Base-by-base conservation (phyloP, 2,329 filamentous ascomycete genomes). In the Calonectria henricotiae region DNA sequence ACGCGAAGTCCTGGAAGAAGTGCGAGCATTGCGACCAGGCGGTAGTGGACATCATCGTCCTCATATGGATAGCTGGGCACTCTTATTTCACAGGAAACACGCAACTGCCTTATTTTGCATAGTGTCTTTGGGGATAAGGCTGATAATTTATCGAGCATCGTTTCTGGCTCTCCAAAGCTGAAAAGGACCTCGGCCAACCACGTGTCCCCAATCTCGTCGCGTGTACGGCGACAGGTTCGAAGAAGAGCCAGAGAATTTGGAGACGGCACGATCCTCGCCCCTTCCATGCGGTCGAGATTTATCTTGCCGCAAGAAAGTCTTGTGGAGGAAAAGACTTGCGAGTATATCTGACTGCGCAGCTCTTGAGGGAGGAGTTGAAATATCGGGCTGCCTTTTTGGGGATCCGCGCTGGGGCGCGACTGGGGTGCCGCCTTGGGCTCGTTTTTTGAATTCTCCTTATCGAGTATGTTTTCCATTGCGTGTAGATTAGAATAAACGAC, bases 111-210 rank as follows among this genome's bases (percentile, higher is more conserved):
- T 12, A 71, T 44, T 39, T 69, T 68, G 20, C 41, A n/a, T 17
- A 70, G 60, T 5, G 27, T 66, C 13, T 32, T 37, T 17, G 46
- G 9, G 11, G 66, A 23, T n/a, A 71, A 35, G 1, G 55, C 35
- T 15, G 54, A 39, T 25, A 73, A 20, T 5, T n/a, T 71, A 27
- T 70, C 43, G 9, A 73, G 43, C 69, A 73, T 68, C 3, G 41
- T 7, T 20, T 61, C 27, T 13, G 61, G 15, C 11, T 62, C n/a
- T 44, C 66, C 47, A 20, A 71, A 73, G 39, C 44, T 61, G 43
- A 73, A 70, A 3, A 70, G 25, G 20, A 73, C 17, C 39, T 71
- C 32, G 35, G 47, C 37, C 37, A 68, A 13, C 67, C 71, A 73
- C 3, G 61, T 15, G n/a, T 73, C 64, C 37, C 55, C 65, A 54